phyloP scores from a whole-genome alignment of 169 alveolate species.

The Eimeria falciformis region DNA sequence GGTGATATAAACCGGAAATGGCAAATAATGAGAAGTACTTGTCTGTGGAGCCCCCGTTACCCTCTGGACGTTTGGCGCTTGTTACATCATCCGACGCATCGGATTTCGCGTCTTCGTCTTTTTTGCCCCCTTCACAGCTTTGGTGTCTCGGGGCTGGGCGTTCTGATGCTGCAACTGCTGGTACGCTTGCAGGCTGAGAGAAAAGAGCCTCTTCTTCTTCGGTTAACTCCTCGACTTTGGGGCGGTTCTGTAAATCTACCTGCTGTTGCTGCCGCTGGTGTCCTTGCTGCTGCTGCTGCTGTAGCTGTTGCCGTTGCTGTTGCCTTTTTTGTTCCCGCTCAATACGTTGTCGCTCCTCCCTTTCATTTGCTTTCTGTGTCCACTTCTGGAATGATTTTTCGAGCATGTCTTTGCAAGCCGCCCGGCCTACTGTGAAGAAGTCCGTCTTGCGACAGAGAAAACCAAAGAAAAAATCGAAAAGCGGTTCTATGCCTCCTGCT shows the following conservation, averaged over 20 bases:
- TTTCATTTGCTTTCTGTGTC: slow-evolving; percentile 66
- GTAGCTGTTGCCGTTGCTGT: slow-evolving; percentile 40
- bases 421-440: slow-evolving; percentile 87
- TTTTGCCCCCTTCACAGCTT: neutral
- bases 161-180: neutral
- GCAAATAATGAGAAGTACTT: slow-evolving; percentile 84
- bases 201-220: slow-evolving; percentile 78
- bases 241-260: slow-evolving; percentile 38
- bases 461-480: slow-evolving; percentile 94
- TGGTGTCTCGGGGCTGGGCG: neutral
- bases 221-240: slow-evolving; percentile 82
- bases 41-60: slow-evolving; percentile 91
- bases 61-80: slow-evolving; percentile 85
- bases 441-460: slow-evolving; percentile 97
- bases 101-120: slow-evolving; percentile 62
- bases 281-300: slow-evolving; percentile 48
- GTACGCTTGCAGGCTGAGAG: neutral
- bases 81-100: slow-evolving; percentile 79
- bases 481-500: slow-evolving; percentile 95
- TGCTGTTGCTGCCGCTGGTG: slow-evolving; percentile 59
- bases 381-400: slow-evolving; percentile 84
- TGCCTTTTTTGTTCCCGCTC: slow-evolving; percentile 74
- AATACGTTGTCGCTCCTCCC: slow-evolving; percentile 81
- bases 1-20: neutral
- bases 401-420: slow-evolving; percentile 74